These are phyloP conservation scores for Scedosporium boydii DNA, from an alignment of 2,329 filamentous ascomycete genomes.

Conservation along the genomic window DNA sequence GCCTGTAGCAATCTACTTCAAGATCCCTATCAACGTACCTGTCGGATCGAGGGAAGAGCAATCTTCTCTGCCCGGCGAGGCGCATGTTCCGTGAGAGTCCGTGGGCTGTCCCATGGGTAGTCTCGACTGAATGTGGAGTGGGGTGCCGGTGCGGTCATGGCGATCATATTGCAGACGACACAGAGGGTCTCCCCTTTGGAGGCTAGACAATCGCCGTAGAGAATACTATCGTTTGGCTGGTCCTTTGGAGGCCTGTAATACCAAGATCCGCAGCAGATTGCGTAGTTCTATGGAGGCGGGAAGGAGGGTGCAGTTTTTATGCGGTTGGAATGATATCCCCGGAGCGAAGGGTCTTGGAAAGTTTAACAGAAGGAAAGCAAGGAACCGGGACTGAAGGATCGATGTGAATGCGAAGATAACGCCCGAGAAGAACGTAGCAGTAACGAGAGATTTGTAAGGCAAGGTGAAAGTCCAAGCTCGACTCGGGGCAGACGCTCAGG, in stretches of 20 bases:
- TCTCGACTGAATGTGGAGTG: conserved; percentile 5
- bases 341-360: too few relatives aligned
- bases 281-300: background rate
- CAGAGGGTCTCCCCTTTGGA: background rate
- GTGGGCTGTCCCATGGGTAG: conserved; percentile 4
- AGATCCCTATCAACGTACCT: conserved; percentile 26
- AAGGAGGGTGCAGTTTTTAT: too few relatives aligned
- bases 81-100: background rate
- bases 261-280: background rate
- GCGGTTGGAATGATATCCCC: too few relatives aligned
- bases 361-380: too few relatives aligned
- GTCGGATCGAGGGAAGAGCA: conserved; percentile 39
- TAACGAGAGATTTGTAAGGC: background rate
- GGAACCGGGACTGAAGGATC: too few relatives aligned
- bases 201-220: background rate
- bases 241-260: background rate
- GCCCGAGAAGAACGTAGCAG: background rate
- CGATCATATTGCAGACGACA: conserved; percentile 2
- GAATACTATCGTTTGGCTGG: background rate
- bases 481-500: too few relatives aligned
- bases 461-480: background rate
- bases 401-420: background rate
- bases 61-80: conserved; percentile 6
- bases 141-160: conserved; percentile 6
- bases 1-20: background rate